These are phyloP conservation scores for Sextonia rubra DNA, from an alignment of 164 flowering plant genomes.

Conservation along the genomic window DNA sequence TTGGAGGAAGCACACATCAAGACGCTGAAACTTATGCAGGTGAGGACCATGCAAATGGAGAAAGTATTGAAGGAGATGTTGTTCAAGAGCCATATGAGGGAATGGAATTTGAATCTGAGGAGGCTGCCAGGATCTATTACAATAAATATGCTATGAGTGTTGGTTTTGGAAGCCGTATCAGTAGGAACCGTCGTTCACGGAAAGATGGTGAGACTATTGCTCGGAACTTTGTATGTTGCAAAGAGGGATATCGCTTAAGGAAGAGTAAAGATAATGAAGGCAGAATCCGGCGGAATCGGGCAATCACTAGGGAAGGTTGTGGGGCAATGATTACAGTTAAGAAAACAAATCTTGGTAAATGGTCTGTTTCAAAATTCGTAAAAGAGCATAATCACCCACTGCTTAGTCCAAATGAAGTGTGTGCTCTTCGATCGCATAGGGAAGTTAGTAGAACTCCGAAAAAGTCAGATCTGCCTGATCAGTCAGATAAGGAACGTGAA, in stretches of 20 bases:
- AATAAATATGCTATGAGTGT: conserved; percentile 15
- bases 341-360: conserved; percentile 13
- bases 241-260: conserved; percentile 12
- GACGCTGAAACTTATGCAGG: neutral
- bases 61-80: neutral
- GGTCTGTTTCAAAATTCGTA: conserved; percentile 12
- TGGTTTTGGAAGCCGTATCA: conserved; percentile 17
- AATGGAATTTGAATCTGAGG: conserved; percentile 22
- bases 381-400: conserved; percentile 17
- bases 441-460: neutral
- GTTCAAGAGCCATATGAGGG: conserved; percentile 19
- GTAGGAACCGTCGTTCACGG: conserved; percentile 17
- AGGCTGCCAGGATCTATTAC: conserved; percentile 19
- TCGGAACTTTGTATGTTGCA: conserved; percentile 17
- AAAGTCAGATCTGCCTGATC: conserved; percentile 10
- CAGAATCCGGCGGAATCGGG: conserved; percentile 11
- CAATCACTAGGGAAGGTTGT: conserved; percentile 18
- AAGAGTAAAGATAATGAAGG: conserved; percentile 10
- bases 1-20: neutral
- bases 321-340: conserved; percentile 19
- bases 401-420: conserved; percentile 16
- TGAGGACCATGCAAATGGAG: neutral
- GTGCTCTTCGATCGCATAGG: conserved; percentile 14
- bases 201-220: conserved; percentile 16
- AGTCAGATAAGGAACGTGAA: conserved; percentile 19